Base-by-base conservation (phyloP, 148 eudicot genomes). In the Dianthus caryophyllus region DNA sequence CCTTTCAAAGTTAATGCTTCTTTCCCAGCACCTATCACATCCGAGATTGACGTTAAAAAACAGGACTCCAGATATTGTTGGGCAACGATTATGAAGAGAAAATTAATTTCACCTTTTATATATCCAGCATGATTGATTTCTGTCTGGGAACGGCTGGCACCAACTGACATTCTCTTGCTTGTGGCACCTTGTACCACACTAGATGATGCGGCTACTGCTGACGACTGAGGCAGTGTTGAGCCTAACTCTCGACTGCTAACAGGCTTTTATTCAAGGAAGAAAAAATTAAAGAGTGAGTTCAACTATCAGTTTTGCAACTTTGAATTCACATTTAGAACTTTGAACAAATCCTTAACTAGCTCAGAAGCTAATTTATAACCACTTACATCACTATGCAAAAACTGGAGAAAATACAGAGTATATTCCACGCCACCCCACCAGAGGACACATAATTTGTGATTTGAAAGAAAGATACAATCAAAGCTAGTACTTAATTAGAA, bases 131-230 rank as follows among this genome's bases (percentile, higher is more conserved):
- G 78, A 62, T 69, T 66, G 62, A 41, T 57, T 67, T 83, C 95
- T 24, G 63, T 43, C 81, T 90, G 85, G 71, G 69, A 72, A 49
- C 77, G 86, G 56, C 78, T 72, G 54, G 75, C 74, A 63, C 71
- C 69, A 55, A 81, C 38, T 52, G 91, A 76, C 49, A 81, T 82
- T 49, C 84, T 84, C 79, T 84, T 88, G 59, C 36, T 66, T 74
- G 84, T 58, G 61, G 77, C 60, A 30, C 81, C 38, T 29, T 77
- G 72, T 22, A 43, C 62, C 26, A 76, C 60, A 30, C 71, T 76
- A 39, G 79, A 58, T 66, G 75, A 79, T 41, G 62, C 75, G 27
- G 74, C 73, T 31, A 74, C 71, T 48, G 79, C 81, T 48, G 81
- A 80, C 70, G 75, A 73, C 77, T 73, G 84, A 29, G 75, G 76